These are phyloP conservation scores for Yamadazyma takamatsuzukensis DNA, from an alignment of 805 yeast genomes.

Conservation along the genomic window DNA sequence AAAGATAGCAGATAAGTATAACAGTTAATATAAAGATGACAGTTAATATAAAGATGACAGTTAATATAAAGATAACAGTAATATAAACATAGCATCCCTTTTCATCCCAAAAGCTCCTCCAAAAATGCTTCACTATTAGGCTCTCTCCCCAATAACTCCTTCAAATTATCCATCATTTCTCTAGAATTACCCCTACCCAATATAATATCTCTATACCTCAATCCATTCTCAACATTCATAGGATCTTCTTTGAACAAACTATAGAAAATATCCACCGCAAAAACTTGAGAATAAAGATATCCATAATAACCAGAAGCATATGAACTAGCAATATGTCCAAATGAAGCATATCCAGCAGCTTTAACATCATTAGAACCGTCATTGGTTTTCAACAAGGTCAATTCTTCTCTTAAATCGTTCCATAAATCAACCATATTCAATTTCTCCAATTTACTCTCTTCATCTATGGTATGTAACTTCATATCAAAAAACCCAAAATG, in stretches of 20 bases:
- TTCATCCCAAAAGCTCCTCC: constrained; percentile 45
- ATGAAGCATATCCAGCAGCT: constrained; percentile 70
- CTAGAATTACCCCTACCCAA: constrained; percentile 70
- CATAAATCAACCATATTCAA: constrained; percentile 54
- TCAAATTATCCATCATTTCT: constrained; percentile 63
- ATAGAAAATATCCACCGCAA: constrained; percentile 79
- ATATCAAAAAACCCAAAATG: constrained; percentile 79
- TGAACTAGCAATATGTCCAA: constrained; percentile 78
- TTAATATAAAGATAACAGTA: neutral
- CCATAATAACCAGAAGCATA: constrained; percentile 88
- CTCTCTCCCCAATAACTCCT: constrained; percentile 68
- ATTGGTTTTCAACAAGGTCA: constrained; percentile 56
- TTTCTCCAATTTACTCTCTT: constrained; percentile 32
- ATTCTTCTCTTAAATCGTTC: constrained; percentile 64
- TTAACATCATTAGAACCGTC: constrained; percentile 36
- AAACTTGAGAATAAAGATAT: constrained; percentile 80
- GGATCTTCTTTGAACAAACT: constrained; percentile 67
- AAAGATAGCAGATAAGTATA: neutral
- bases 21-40: constrained; percentile 1
- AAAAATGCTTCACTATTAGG: constrained; percentile 74
- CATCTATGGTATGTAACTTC: constrained; percentile 53
- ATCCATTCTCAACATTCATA: constrained; percentile 57
- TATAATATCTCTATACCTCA: constrained; percentile 65
- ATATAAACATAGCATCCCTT: too few relatives aligned
- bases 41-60: neutral